Evolutionary conservation across 2,329 filamentous ascomycete species (phyloP), one percentile per base, ranked within the genome.

Genomic region (Blumeria graminis): DNA sequence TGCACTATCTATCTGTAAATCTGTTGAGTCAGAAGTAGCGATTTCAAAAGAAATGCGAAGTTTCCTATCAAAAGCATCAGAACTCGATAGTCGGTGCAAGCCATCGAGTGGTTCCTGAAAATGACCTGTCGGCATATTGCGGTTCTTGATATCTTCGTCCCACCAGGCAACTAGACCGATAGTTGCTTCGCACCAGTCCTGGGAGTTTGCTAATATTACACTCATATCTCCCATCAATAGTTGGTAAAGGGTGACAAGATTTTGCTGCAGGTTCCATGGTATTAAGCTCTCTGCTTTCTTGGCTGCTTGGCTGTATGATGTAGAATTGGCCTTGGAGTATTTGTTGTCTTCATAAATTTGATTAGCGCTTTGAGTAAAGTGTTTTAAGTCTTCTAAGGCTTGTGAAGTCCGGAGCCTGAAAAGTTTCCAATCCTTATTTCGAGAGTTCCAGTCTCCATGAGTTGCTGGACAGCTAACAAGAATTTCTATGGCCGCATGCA

Each of bases 181-280:
- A 0, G 82, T 84, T 0, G 87, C 89, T 70, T 96, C 90, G 55
- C 90, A 80, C 90, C 90, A 96, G 68, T 95, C 89, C 64, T 90
- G 81, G 0, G 88, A 79, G 48, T 81, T 78, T 51, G 81, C 77
- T 59, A 93, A 72, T 55, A 95, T 86, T 18, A 87, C 81, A 38
- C 82, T 77, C 9, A 80, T 74, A 60, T 84, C 78, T 38, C 90
- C 89, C 4, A 92, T 75, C 1, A 93, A 71, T 58, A 94, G 82
- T 36, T 82, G 81, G 66, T 94, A 95, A 6, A 95, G 70, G 11
- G 80, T 80, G 61, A 83, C 79, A 56, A 96, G 71, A 62, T 84
- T 87, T 65, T 94, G 83, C 66, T 94, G 95, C 33, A 96, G 80
- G 28, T 84, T 80, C 85, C 86, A 94, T 0, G 89, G 90, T 36